Conservation (phyloP, 2,329 filamentous ascomycete species). For the Pezizomycotina sp. region DNA sequence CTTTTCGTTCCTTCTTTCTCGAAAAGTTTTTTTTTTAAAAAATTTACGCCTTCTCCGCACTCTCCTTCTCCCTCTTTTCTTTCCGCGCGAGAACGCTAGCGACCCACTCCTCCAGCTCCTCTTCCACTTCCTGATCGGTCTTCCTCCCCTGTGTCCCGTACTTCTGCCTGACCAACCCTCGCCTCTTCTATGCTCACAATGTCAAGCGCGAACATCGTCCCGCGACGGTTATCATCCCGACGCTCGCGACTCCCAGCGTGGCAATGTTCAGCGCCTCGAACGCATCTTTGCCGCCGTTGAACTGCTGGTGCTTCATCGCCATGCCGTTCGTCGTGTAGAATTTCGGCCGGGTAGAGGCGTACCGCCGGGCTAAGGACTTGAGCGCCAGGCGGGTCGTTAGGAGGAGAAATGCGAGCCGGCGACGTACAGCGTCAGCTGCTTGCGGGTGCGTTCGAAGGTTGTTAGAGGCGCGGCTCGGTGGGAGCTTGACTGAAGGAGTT, state of each 20-base stretch:
- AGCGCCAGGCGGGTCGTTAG: constrained; percentile 56
- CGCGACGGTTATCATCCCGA: constrained; percentile 58
- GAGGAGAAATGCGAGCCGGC: constrained; percentile 61
- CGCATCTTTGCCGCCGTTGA: constrained; percentile 55
- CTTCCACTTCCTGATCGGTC: constrained; percentile 39
- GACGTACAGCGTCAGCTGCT: constrained; percentile 53
- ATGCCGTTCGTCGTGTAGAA: constrained; percentile 53
- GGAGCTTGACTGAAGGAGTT: constrained; percentile 4
- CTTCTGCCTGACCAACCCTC: constrained; percentile 34
- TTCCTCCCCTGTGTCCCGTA: constrained; percentile 23
- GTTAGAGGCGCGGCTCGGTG: constrained; percentile 15
- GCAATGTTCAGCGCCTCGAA: constrained; percentile 70
- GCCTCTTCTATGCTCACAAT: constrained; percentile 54
- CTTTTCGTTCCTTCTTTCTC: no score
- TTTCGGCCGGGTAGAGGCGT: constrained; percentile 42
- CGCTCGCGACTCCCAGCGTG: constrained; percentile 65
- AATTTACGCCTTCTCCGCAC: no score
- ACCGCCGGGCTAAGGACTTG: constrained; percentile 47
- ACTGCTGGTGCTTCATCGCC: constrained; percentile 33
- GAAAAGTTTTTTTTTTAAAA: no score
- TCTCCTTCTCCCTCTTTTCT: constrained; percentile 32
- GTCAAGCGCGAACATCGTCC: constrained; percentile 60
- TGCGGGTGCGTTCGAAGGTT: constrained; percentile 36
- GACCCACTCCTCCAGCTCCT: constrained; percentile 46
- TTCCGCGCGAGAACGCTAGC: constrained; percentile 43